Evolutionary conservation across 495 filamentous ascomycete species (phyloP), one percentile per base, ranked within the genome.

Genomic region (Xylaria telfairii): DNA sequence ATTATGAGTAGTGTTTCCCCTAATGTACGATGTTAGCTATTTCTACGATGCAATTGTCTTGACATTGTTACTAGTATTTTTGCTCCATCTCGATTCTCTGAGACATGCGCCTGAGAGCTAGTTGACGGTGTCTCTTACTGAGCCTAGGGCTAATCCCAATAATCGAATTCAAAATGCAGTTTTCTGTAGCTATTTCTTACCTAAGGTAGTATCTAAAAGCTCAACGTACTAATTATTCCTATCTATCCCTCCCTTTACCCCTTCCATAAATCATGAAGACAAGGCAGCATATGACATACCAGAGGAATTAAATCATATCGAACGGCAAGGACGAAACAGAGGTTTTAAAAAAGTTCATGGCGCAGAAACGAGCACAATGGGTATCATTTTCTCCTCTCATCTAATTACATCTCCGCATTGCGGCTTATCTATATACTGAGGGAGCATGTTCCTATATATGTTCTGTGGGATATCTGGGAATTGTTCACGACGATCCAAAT

Each of bases 371-470:
- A 54, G 26, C 13, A 0, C 17, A 54, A 10, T 12, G n/a, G 51
- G 51, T 54, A 54, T 54, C 26, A 8, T 54, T 28, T 54, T 30
- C 49, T 53, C 26, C 49, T 53, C 49, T 53, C 49, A 13, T 53
- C 51, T 30, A 54, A 54, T 54, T 54, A 54, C 24, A 13, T 54
- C 51, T 54, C 30, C 12, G 51, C 51, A 54, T 13, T 17, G 12
- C 17, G 51, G 8, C 12, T 17, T 54, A 54, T 54, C 51, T 54
- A 54, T 54, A 54, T 54, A 28, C 51, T 30, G 26, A n/a, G 26
- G 51, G 12, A 28, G 28, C 26, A 17, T 54, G 51, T 30, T 30
- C 26, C 51, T 54, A 30, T 54, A 17, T 53, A 54, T 54, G 51
- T 28, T 54, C 12, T 30, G 26, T 54, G 4, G 26, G 12, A 54